Conservation (phyloP, 2,329 filamentous ascomycete genomes). For the Phyllosticta citribraziliensis region DNA sequence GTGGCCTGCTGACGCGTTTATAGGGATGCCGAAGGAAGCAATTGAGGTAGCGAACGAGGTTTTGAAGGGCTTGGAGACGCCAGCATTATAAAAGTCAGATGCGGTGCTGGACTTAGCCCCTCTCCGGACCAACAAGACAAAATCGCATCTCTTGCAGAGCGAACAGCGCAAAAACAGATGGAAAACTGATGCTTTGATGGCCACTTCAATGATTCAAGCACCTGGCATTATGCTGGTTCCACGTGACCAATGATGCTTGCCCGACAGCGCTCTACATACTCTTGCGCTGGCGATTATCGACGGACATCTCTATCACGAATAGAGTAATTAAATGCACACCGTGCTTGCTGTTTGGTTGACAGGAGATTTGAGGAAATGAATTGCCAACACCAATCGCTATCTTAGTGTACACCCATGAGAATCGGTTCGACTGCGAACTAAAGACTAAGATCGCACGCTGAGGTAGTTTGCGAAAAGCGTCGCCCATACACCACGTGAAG, state of each 20-base stretch:
- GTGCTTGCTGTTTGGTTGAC: not conserved
- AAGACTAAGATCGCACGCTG: not conserved
- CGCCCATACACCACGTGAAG: not conserved
- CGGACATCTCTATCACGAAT: not conserved
- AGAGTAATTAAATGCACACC: not conserved
- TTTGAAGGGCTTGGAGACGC: slow-evolving; percentile 29
- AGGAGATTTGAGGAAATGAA: not conserved
- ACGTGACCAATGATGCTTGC: too few relatives aligned
- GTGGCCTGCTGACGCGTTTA: not conserved
- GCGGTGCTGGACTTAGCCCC: too few relatives aligned
- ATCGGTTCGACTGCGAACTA: not conserved
- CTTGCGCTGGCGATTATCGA: not conserved
- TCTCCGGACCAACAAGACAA: too few relatives aligned
- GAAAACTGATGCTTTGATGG: too few relatives aligned
- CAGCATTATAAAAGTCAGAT: not conserved
- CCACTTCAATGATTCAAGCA: too few relatives aligned
- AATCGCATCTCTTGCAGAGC: too few relatives aligned
- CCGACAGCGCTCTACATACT: too few relatives aligned
- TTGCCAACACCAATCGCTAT: not conserved
- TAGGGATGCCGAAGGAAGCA: slow-evolving; percentile 59
- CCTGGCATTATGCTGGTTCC: too few relatives aligned
- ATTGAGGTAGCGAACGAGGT: slow-evolving; percentile 57
- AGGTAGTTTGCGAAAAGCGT: not conserved
- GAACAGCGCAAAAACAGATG: too few relatives aligned
- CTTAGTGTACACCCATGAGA: not conserved